phyloP scores from a whole-genome alignment of 352 stramenopile genomes.

The Elongisporangium anandrum region DNA sequence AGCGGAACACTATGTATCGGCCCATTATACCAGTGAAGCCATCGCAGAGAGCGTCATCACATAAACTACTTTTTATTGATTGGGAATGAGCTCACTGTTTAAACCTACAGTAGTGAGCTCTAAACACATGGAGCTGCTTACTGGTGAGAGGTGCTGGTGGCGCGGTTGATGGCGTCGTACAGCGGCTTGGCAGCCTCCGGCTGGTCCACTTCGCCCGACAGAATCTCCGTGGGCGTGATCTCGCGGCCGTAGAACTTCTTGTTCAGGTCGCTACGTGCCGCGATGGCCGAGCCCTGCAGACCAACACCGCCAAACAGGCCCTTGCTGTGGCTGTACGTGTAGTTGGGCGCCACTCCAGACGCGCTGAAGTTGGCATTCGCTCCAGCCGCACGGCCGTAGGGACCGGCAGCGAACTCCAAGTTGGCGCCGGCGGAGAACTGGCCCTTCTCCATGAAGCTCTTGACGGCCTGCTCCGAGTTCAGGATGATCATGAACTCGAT shows the following conservation, averaged over 20 bases:
- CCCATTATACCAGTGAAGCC: too few species aligned
- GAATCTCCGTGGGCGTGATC: conserved; percentile 79
- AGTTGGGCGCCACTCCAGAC: conserved; percentile 77
- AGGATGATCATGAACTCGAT: conserved; percentile 91
- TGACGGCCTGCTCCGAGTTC: conserved; percentile 92
- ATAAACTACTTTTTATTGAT: too few species aligned
- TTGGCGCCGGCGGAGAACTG: conserved; percentile 79
- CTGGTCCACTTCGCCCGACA: conserved; percentile 79
- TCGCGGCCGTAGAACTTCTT: conserved; percentile 88
- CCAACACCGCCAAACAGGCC: conserved; percentile 80
- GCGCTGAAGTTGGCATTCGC: conserved; percentile 76
- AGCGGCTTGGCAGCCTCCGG: conserved; percentile 69
- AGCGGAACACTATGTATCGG: too few species aligned
- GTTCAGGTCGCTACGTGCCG: conserved; percentile 77
- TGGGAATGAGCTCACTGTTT: too few species aligned
- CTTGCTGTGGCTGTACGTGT: conserved; percentile 87
- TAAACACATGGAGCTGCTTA: too few species aligned
- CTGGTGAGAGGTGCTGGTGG: conserved; percentile 71
- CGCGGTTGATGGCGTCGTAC: conserved; percentile 78
- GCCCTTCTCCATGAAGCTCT: conserved; percentile 85
- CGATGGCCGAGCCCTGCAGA: conserved; percentile 79
- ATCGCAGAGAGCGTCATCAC: too few species aligned
- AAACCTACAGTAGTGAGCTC: too few species aligned
- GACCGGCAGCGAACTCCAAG: conserved; percentile 76
- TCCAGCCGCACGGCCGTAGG: conserved; percentile 72